A percentile compares a stretch with the other conserved stretches of the same genome.
phyloP scores from a whole-genome alignment of 345 rosid species.

The Citrus reticulata region DNA sequence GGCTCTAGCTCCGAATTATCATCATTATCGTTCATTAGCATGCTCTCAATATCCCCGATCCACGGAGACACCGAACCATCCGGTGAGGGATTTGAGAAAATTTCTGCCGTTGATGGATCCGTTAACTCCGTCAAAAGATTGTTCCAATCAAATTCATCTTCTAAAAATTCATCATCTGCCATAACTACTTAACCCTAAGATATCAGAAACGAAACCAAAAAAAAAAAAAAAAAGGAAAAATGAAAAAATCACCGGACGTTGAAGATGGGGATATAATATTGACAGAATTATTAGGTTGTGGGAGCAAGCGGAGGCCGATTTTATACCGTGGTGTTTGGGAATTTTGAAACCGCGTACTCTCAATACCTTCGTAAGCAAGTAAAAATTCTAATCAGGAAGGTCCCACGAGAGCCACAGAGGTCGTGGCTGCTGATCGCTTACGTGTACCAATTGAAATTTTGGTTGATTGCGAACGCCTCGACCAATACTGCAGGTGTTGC shows the following conservation, averaged over 20 bases:
- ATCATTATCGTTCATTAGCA: conserved; percentile 46
- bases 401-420: background rate
- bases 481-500: background rate
- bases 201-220: background rate
- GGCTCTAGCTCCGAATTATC: conserved; percentile 15
- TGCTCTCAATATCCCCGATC: conserved; percentile 46
- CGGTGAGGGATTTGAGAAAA: conserved; percentile 21
- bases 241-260: too few relatives aligned
- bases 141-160: conserved; percentile 29
- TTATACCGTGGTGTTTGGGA: background rate
- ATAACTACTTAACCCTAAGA: background rate
- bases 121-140: conserved; percentile 15
- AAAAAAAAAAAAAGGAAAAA: background rate
- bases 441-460: background rate
- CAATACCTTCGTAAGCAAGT: background rate
- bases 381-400: background rate
- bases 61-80: conserved; percentile 26
- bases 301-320: background rate
- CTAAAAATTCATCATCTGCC: conserved; percentile 14
- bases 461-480: background rate
- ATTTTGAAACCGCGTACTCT: background rate
- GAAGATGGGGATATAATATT: background rate
- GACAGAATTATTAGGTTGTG: background rate
- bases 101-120: background rate
- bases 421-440: background rate